Evolutionary conservation across 2,329 filamentous ascomycete genomes (phyloP), one percentile per base, ranked within the genome.

Genomic region (Tolypocladium sp.): DNA sequence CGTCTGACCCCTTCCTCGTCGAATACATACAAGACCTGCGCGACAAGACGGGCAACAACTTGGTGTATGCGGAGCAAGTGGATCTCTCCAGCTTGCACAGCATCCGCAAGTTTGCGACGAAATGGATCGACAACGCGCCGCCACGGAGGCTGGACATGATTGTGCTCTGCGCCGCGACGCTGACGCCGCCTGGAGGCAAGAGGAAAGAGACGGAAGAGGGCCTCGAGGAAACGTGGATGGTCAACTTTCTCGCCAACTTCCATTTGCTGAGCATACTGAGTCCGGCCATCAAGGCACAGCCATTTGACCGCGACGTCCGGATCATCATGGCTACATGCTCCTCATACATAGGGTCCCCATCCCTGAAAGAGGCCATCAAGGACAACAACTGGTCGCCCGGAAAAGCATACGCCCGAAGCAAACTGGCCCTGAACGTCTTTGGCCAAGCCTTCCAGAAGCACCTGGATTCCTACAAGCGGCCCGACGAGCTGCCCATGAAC

Each of bases 241-340:
- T 97, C 66, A 99, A 99, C 71, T 99, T 92, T 72, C 82, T 99
- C 44, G 89, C 92, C 63, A 97, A 97, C 73, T 97, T 97, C 76
- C 95, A 99, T 69, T 81, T 99, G 4, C 81, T 99, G 52, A 90
- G 90, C 64, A 95, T 99, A 37, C 80, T 99, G 41, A 94, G 89
- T 66, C 94, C 94, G 0, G 93, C 94, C 0, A 81, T 99, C 61
- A 85, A 91, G 64, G 91, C 90, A 1, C 94, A 99, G 73, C 94
- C 94, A 2, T 86, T 95, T 58, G 94, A 99, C 72, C 85, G 94
- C 67, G 94, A 99, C 72, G 91, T 99, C 20, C 83, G 94, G 62
- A 82, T 99, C 62, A 82, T 99, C 59, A 85, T 97, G 64, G 81
- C 90, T 1, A 95, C 90, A 0, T 99, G 95, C 72, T 87, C 91